Conservation (phyloP, 306 rosid genomes). For the Neltuma alba region DNA sequence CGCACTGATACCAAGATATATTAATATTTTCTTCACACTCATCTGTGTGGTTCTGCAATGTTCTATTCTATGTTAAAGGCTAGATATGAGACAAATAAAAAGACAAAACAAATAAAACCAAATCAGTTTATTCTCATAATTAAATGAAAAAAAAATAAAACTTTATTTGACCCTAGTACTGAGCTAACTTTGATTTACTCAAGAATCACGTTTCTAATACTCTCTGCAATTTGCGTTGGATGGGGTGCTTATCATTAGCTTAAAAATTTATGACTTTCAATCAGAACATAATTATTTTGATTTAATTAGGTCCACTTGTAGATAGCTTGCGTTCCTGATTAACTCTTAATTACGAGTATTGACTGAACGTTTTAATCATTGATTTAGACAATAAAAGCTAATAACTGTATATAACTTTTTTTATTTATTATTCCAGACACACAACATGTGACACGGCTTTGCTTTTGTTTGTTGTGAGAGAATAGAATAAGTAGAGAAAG, state of each 20-base stretch:
- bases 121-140: neutral
- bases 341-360: no score
- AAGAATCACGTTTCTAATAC: neutral
- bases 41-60: neutral
- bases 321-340: neutral
- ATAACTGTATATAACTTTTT: neutral
- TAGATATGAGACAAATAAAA: neutral
- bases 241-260: no score
- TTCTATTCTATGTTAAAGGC: neutral
- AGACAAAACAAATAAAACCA: neutral
- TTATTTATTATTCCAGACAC: neutral
- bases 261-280: no score
- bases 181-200: neutral
- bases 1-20: neutral
- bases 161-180: neutral
- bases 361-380: no score
- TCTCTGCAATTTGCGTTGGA: neutral
- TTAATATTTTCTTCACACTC: neutral
- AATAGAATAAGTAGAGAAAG: slow-evolving; percentile 4
- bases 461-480: neutral
- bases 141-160: neutral
- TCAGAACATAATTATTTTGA: no score
- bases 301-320: neutral
- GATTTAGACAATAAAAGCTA: neutral
- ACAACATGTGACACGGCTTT: neutral